Base-by-base conservation (phyloP, 768 basidiomycete genomes). In the Mycena vitilis region DNA sequence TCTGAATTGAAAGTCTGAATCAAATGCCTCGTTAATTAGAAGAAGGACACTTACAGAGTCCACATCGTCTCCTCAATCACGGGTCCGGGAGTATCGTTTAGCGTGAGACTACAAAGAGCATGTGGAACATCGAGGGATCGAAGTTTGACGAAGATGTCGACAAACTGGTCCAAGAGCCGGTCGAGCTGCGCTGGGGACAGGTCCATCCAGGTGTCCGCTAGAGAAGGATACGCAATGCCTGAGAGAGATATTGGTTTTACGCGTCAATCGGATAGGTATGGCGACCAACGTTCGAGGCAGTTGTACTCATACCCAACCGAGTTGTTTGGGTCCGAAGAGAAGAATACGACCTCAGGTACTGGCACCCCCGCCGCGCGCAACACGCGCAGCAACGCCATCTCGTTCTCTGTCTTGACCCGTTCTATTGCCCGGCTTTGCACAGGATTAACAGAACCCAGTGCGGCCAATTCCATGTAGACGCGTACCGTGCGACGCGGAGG, bases 51-150 rank as follows among this genome's bases (percentile, higher is more conserved):
- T 22, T 49, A 67, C 69, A 63, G 9, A 48, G 63, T 56, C 69
- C 69, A 71, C 69, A 71, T 71, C 15, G 70, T 71, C 51, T 71
- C 70, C 22, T 71, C 66, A 11, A 71, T 53, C 1, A 71, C 70
- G 30, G 70, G 70, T 5, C 63, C 70, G 13, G 63, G 36, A 5
- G 20, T n/a, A 13, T 66, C 54, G 45, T 68, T 58, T 15, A 68
- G 53, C 4, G 60, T 34, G 12, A 71, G 49, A 30, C 70, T 68
- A 40, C 70, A 66, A n/a, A 65, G 60, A 9, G 56, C 63, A 12
- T 25, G 47, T 36, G 70, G 66, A 25, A 63, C 66, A 16, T 62
- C 42, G 7, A 58, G 25, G 7, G 25, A 23, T 12, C 51, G 68
- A 1, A 71, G 23, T 37, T 68, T 61, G 45, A 68, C 15, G 38